Conservation (phyloP, 2,329 filamentous ascomycete species). For the Cladosporium sp. region DNA sequence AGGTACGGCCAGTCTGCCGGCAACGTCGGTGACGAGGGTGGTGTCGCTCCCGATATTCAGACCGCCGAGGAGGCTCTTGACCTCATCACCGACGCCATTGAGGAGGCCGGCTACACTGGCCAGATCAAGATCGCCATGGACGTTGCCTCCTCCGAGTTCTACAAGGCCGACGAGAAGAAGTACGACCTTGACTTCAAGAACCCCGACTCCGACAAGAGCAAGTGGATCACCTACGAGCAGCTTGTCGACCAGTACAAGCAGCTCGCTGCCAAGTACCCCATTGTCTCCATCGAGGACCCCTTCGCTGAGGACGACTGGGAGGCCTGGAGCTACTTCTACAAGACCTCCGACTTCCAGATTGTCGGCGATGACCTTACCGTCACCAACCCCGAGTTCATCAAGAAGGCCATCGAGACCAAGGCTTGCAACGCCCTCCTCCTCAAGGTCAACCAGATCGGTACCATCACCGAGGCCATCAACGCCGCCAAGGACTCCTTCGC, state of each 20-base stretch:
- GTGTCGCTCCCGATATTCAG: slow-evolving; percentile 98
- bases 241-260: slow-evolving; percentile 88
- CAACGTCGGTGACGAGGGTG: slow-evolving; percentile 99
- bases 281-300: slow-evolving; percentile 97
- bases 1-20: slow-evolving; percentile 98
- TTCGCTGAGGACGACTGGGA: slow-evolving; percentile 99
- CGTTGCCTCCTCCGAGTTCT: slow-evolving; percentile 98
- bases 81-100: slow-evolving; percentile 91
- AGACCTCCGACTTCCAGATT: slow-evolving; percentile 97
- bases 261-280: slow-evolving; percentile 92
- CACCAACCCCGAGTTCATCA: slow-evolving; percentile 98
- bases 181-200: slow-evolving; percentile 99
- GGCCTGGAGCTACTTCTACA: slow-evolving; percentile 99
- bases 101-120: slow-evolving; percentile 92
- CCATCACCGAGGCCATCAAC: slow-evolving; percentile 97
- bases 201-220: slow-evolving; percentile 89
- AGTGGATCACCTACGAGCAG: slow-evolving; percentile 99
- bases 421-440: slow-evolving; percentile 96
- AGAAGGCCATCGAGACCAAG: slow-evolving; percentile 99
- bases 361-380: slow-evolving; percentile 98
- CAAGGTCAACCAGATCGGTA: slow-evolving; percentile 99
- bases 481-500: slow-evolving; percentile 98
- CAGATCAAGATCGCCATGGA: slow-evolving; percentile 99
- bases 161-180: slow-evolving; percentile 94
- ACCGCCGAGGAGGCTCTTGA: slow-evolving; percentile 89